A percentile compares a stretch with the other conserved stretches of the same genome.
Evolutionary conservation across 2,329 filamentous ascomycete species (phyloP).

Genomic region (Cyanodermella asteris): DNA sequence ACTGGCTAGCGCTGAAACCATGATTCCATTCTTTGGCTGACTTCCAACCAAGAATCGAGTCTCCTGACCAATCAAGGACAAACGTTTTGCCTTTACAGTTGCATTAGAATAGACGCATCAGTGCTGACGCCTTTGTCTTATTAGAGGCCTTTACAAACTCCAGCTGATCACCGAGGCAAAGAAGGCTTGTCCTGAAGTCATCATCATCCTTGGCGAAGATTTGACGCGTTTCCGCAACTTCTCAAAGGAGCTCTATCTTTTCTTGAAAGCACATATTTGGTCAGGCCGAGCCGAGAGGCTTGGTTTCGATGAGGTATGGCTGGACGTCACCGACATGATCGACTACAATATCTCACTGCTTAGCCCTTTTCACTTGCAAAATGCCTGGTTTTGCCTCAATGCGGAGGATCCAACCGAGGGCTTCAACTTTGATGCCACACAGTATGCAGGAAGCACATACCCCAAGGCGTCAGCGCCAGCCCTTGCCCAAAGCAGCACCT

Average conservation of each 20-base stretch:
- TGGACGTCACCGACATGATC: conserved; percentile 72
- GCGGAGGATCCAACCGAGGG: conserved; percentile 53
- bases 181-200: conserved; percentile 57
- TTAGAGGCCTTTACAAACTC: conserved; percentile 47
- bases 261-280: conserved; percentile 57
- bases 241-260: conserved; percentile 58
- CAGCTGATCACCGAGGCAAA: conserved; percentile 69
- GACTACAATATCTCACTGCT: conserved; percentile 57
- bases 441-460: conserved; percentile 41
- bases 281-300: conserved; percentile 55
- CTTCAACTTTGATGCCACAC: conserved; percentile 54
- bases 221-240: conserved; percentile 65
- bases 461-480: conserved; percentile 14
- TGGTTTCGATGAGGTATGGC: conserved; percentile 68
- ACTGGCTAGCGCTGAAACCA: no score
- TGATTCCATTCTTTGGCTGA: no score
- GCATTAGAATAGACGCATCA: no score
- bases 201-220: conserved; percentile 74
- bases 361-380: conserved; percentile 38
- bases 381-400: conserved; percentile 65
- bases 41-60: no score
- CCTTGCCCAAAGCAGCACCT: conserved; percentile 7
- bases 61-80: no score
- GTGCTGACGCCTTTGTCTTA: no score
- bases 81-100: no score